Evolutionary conservation across 106 monocot genomes (phyloP), one percentile per base, ranked within the genome.

Genomic region (Dactylorhiza incarnata): DNA sequence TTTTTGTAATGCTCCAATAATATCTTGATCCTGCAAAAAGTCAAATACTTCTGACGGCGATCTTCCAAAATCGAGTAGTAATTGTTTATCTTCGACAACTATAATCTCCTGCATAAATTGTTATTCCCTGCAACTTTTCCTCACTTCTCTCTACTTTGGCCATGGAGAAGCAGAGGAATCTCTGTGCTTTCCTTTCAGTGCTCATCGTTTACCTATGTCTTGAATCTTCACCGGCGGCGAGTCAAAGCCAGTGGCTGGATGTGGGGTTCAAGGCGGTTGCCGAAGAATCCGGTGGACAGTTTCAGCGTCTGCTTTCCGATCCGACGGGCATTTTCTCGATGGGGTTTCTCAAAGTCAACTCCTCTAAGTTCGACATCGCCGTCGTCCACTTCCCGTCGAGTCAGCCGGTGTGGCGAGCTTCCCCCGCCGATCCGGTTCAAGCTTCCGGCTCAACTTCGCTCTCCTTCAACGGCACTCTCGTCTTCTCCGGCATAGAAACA

Each of bases 241-340:
- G 48, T 70, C 49, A 4, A 9, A 43, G 5, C 12, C 29, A 26
- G 58, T 45, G 45, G 48, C 37, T 72, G 9, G 44, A 49, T 3
- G 16, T 19, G 12, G 72, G 72, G 23, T 72, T 72, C 49, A 48
- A 3, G 19, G 72, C 72, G 4, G 23, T 0, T 48, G 10, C 22
- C 49, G 72, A 72, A 1, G 22, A 2, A 23, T 49, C 72, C 8
- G 12, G 22, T 0, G 72, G 48, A n/a, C 44, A 48, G 9, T 88
- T 91, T 76, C 85, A 91, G 45, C 68, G 85, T 7, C 62, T 91
- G n/a, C 83, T 91, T 37, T 13, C 85, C 29, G 91, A 91, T n/a
- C 86, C 85, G 1, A 83, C 79, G 20, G 84, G 79, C 62, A 48
- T 55, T 20, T 88, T 91, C 82, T 78, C 88, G 17, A 49, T 91